A percentile compares a stretch with the other conserved stretches of the same genome.
These are phyloP conservation scores for Talaromyces sp. DNA, from an alignment of 2,329 filamentous ascomycete genomes.

Conservation along the genomic window DNA sequence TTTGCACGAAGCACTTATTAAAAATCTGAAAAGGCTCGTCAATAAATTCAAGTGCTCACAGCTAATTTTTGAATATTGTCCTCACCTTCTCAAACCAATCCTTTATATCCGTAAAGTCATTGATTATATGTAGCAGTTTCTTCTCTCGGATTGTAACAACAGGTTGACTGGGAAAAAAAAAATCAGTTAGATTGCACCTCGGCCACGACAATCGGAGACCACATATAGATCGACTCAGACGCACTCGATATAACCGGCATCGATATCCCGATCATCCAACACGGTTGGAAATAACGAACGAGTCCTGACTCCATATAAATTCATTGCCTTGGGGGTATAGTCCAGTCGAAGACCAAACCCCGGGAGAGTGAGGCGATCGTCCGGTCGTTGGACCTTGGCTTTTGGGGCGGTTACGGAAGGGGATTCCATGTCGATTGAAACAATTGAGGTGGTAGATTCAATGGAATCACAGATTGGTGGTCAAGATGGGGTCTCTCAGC, in stretches of 20 bases:
- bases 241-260: slow-evolving; percentile 30
- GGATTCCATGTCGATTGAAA: slow-evolving; percentile 8
- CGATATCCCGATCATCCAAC: slow-evolving; percentile 32
- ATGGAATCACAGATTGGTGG: not conserved
- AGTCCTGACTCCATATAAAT: slow-evolving; percentile 29
- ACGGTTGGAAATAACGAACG: slow-evolving; percentile 33
- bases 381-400: slow-evolving; percentile 15
- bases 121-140: slow-evolving; percentile 40
- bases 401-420: not conserved
- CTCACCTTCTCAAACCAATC: slow-evolving; percentile 40
- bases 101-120: slow-evolving; percentile 40
- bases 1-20: slow-evolving; percentile 29
- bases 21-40: slow-evolving; percentile 26
- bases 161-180: slow-evolving; percentile 23
- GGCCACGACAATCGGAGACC: not conserved
- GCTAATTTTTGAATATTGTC: not conserved
- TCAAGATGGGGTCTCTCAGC: not conserved
- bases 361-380: slow-evolving; percentile 28
- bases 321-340: slow-evolving; percentile 24
- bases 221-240: not conserved
- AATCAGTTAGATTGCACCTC: not conserved
- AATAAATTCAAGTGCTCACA: not conserved
- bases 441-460: not conserved
- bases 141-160: slow-evolving; percentile 37
- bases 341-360: slow-evolving; percentile 35